These are phyloP conservation scores for Patellifolia procumbens DNA, from an alignment of 179 eudicot species.

Conservation along the genomic window DNA sequence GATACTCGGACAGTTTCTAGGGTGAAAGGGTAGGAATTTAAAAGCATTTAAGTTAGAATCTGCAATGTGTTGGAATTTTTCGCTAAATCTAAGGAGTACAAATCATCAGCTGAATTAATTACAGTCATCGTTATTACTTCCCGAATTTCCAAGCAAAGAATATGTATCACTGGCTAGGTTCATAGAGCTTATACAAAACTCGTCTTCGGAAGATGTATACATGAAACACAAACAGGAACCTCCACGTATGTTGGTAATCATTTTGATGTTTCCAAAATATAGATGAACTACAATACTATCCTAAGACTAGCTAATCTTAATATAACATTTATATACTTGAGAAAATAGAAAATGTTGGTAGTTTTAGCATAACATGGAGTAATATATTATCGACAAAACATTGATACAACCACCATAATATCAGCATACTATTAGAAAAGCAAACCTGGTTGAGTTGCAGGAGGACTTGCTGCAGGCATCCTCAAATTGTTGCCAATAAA, in stretches of 20 bases:
- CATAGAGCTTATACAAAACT: not conserved
- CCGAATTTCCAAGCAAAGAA: not conserved
- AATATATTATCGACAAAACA: not conserved
- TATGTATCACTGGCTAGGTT: not conserved
- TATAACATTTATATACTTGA: not conserved
- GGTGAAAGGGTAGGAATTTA: not conserved
- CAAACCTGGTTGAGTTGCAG: slow-evolving; percentile 57
- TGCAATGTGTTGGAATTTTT: not conserved
- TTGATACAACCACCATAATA: not conserved
- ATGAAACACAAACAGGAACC: not conserved
- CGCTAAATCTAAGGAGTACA: too few relatives aligned
- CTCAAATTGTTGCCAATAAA: slow-evolving; percentile 46
- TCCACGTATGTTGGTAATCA: not conserved
- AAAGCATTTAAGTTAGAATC: not conserved
- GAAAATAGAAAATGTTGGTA: not conserved
- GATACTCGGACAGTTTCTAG: not conserved
- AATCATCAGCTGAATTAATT: not conserved
- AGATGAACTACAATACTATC: not conserved
- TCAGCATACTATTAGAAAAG: not conserved
- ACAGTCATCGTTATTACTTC: not conserved
- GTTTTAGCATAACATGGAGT: not conserved
- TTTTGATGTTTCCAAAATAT: not conserved
- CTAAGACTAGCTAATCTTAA: not conserved
- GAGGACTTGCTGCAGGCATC: slow-evolving; percentile 45
- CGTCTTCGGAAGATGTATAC: not conserved